Percentiles rank a stretch among this genome's conserved stretches.
These are phyloP conservation scores for Ehretia macrophylla DNA, from an alignment of 257 asterid species.

Conservation along the genomic window DNA sequence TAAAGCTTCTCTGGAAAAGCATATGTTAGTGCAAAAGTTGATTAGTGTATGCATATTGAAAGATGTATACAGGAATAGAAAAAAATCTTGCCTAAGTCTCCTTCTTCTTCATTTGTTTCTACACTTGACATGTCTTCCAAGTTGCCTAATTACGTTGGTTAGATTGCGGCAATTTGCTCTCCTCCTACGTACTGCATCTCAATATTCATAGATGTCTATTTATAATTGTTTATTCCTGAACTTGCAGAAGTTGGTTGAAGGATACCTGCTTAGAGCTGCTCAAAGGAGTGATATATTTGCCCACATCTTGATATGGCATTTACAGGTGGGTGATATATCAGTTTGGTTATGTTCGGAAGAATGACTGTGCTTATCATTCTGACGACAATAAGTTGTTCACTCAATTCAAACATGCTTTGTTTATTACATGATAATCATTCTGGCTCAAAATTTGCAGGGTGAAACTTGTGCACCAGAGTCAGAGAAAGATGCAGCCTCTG, in stretches of 20 bases:
- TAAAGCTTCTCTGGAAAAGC: too few relatives aligned
- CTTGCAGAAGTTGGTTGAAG: constrained; percentile 91
- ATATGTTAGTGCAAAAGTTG: too few relatives aligned
- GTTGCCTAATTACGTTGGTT: too few relatives aligned
- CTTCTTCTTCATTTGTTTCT: too few relatives aligned
- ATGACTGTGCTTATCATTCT: not conserved
- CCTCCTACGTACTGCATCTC: too few relatives aligned
- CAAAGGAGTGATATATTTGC: constrained; percentile 94
- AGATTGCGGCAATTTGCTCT: too few relatives aligned
- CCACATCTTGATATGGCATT: constrained; percentile 97
- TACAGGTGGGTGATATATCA: constrained; percentile 54
- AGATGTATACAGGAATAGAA: too few relatives aligned
- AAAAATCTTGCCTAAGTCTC: too few relatives aligned
- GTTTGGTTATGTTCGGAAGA: not conserved
- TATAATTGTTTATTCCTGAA: constrained; percentile 2
- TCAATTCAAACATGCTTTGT: constrained; percentile 17
- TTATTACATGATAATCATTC: constrained; percentile 15
- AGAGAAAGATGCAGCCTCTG: constrained; percentile 62
- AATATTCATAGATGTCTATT: too few relatives aligned
- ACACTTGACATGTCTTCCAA: too few relatives aligned
- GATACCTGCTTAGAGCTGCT: constrained; percentile 97
- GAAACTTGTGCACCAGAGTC: constrained; percentile 70
- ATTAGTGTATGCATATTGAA: too few relatives aligned
- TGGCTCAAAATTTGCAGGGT: constrained; percentile 56
- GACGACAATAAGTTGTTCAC: constrained; percentile 6